Evolutionary conservation across 2,329 filamentous ascomycete genomes (phyloP).

Genomic region (Fusarium chlamydosporum): DNA sequence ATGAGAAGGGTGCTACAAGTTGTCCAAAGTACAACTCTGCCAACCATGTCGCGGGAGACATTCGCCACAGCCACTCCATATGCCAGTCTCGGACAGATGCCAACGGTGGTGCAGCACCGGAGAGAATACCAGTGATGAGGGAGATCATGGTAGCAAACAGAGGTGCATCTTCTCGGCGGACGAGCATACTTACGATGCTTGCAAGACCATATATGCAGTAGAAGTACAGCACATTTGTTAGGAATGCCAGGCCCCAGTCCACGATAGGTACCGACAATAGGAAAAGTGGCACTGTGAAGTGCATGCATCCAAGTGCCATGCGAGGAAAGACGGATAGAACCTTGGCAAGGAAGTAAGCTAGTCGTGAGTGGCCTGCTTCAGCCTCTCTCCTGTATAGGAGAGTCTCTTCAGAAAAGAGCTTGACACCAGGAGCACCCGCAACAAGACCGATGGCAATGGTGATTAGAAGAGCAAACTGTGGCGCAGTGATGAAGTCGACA

Average conservation of each 20-base stretch:
- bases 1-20: conserved; percentile 63
- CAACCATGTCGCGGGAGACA: conserved; percentile 68
- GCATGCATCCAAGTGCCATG: conserved; percentile 65
- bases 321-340: conserved; percentile 65
- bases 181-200: conserved; percentile 66
- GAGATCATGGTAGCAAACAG: conserved; percentile 68
- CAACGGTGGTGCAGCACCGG: conserved; percentile 66
- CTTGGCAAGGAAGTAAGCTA: conserved; percentile 71
- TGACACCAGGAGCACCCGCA: conserved; percentile 66
- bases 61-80: conserved; percentile 69
- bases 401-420: conserved; percentile 63
- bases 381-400: conserved; percentile 67
- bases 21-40: conserved; percentile 69
- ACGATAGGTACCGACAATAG: conserved; percentile 66
- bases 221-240: conserved; percentile 68
- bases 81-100: conserved; percentile 65
- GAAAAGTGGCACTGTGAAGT: conserved; percentile 67
- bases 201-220: conserved; percentile 71
- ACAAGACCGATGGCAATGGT: conserved; percentile 70
- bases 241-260: conserved; percentile 63
- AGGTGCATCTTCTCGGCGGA: conserved; percentile 69
- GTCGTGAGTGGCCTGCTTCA: conserved; percentile 68
- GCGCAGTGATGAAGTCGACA: conserved; percentile 64
- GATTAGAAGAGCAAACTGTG: conserved; percentile 67
- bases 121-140: conserved; percentile 68